Conservation (phyloP, 306 rosid species). For the Acacia crassicarpa region DNA sequence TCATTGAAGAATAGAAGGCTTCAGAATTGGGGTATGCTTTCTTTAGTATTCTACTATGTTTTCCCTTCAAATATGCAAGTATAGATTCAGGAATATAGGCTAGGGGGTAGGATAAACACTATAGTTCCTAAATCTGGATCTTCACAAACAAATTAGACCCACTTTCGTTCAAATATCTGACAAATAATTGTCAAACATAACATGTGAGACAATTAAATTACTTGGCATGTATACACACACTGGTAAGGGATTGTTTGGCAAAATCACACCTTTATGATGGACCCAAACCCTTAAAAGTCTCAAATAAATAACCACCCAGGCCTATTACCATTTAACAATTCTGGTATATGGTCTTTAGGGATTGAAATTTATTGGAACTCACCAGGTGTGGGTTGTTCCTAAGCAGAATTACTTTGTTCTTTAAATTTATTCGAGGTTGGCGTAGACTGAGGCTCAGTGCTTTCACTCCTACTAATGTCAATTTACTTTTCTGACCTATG, state of each 20-base stretch:
- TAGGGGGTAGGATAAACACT: background rate
- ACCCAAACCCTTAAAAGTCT: background rate
- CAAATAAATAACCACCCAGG: background rate
- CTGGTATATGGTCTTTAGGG: too few relatives aligned
- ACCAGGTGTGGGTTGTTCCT: background rate
- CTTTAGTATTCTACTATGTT: background rate
- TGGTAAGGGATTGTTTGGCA: background rate
- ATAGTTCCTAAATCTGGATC: background rate
- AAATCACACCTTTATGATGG: background rate
- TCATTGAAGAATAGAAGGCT: constrained; percentile 82
- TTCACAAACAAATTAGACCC: background rate
- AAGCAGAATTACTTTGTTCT: background rate
- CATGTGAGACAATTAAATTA: background rate
- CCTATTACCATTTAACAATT: background rate
- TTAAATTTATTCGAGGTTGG: background rate
- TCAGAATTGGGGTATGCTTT: constrained; percentile 84
- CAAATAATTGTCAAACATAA: background rate
- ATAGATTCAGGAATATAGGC: background rate
- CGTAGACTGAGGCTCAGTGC: background rate
- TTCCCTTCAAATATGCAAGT: background rate
- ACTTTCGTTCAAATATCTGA: background rate
- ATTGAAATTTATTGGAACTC: background rate
- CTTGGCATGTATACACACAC: background rate
- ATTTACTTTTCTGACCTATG: constrained; percentile 27
- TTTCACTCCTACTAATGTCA: constrained; percentile 27